Conservation (phyloP, 1,284 basidiomycete species). For the Veloporphyrellus conicus region DNA sequence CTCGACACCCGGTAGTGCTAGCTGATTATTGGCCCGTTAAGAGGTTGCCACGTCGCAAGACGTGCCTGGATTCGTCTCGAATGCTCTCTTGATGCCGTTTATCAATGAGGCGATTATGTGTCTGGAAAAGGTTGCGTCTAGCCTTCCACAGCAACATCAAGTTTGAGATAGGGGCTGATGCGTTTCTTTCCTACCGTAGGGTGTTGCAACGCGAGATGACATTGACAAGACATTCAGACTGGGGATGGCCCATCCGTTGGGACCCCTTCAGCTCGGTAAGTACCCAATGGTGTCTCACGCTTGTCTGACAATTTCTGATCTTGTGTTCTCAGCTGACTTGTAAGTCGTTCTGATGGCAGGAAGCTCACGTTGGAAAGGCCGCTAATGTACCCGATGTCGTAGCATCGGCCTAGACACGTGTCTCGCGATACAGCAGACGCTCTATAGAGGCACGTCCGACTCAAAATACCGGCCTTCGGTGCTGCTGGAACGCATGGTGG, state of each 20-base stretch:
- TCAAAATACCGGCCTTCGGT: slow-evolving; percentile 96
- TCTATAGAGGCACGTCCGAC: slow-evolving; percentile 86
- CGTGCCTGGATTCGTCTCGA: slow-evolving; percentile 88
- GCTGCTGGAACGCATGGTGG: slow-evolving; percentile 90
- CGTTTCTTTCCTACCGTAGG: slow-evolving; percentile 46
- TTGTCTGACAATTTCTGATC: slow-evolving; percentile 2
- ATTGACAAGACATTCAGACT: slow-evolving; percentile 92
- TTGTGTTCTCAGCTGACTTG: slow-evolving; percentile 66
- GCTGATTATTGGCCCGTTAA: slow-evolving; percentile 27
- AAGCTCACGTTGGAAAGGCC: neutral
- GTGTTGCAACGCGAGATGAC: slow-evolving; percentile 86
- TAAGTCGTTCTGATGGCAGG: slow-evolving; percentile 37
- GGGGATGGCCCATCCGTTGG: slow-evolving; percentile 97
- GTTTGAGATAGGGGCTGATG: neutral
- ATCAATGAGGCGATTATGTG: slow-evolving; percentile 93
- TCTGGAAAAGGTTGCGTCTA: slow-evolving; percentile 80
- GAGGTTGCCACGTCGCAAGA: slow-evolving; percentile 87
- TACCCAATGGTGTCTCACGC: neutral
- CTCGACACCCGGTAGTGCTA: neutral
- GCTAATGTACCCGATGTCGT: slow-evolving; percentile 7
- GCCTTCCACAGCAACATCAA: neutral
- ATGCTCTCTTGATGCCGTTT: slow-evolving; percentile 87
- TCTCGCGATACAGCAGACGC: slow-evolving; percentile 83
- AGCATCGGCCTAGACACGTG: slow-evolving; percentile 93
- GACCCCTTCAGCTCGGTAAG: slow-evolving; percentile 76